phyloP scores from a whole-genome alignment of 75 land plant genomes.

The Azolla pinnata region DNA sequence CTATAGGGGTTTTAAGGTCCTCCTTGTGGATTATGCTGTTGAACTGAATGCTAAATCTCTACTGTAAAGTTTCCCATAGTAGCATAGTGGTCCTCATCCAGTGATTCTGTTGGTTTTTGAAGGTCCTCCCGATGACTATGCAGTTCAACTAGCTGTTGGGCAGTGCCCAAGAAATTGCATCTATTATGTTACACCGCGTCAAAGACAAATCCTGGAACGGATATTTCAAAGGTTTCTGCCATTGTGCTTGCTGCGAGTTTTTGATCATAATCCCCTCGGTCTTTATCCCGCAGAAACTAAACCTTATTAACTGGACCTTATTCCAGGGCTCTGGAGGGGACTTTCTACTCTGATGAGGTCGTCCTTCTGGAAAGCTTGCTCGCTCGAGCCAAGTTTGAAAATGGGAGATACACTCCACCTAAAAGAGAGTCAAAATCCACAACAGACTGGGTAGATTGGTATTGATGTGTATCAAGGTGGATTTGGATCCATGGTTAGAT shows the following conservation, averaged over 20 bases:
- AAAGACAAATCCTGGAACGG: constrained; percentile 64
- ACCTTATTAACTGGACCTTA: too few relatives aligned
- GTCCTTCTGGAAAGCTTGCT: constrained; percentile 61
- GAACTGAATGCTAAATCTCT: too few relatives aligned
- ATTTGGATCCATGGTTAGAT: too few relatives aligned
- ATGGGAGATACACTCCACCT: constrained; percentile 67
- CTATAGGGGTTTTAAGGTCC: background rate
- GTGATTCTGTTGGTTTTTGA: too few relatives aligned
- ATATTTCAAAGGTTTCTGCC: constrained; percentile 47
- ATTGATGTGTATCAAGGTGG: constrained; percentile 20
- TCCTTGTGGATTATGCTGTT: background rate
- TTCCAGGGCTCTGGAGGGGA: constrained; percentile 26
- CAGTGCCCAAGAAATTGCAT: constrained; percentile 96
- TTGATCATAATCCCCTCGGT: too few relatives aligned
- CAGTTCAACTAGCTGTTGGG: constrained; percentile 82
- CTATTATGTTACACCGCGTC: constrained; percentile 80
- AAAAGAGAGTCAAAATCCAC: constrained; percentile 30
- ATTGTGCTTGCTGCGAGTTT: too few relatives aligned
- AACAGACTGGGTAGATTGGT: constrained; percentile 64
- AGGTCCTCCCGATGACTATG: constrained; percentile 44
- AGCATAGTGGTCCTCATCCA: too few relatives aligned
- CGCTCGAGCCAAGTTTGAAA: constrained; percentile 65
- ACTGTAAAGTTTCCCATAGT: too few relatives aligned
- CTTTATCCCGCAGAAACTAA: too few relatives aligned
- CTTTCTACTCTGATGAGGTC: constrained; percentile 46